Percentiles rank a stretch among this genome's conserved stretches.
Conservation (phyloP, 2,329 filamentous ascomycete genomes). For the Alternaria alternata region DNA sequence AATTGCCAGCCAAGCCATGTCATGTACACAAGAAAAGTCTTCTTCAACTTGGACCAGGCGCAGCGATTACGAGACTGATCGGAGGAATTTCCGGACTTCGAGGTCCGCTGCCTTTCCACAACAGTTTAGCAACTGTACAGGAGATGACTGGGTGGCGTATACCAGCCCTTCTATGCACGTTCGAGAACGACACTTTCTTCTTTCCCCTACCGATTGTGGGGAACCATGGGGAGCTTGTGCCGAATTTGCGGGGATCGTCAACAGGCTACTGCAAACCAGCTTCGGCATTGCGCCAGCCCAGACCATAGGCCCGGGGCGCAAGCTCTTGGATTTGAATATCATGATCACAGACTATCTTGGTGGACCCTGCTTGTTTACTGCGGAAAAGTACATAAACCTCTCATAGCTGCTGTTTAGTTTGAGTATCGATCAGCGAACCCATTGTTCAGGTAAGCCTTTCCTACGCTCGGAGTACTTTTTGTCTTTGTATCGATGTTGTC, state of each 20-base stretch:
- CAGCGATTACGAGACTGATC: conserved; percentile 2
- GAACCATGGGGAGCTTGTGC: conserved; percentile 22
- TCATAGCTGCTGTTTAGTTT: conserved; percentile 8
- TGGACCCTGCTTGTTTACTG: conserved; percentile 13
- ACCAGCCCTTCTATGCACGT: conserved; percentile 15
- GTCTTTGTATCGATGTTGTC: neutral
- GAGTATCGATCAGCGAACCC: conserved; percentile 10
- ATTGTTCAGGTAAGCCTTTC: conserved; percentile 6
- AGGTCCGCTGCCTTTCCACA: conserved; percentile 10
- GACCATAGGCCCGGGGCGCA: conserved; percentile 20
- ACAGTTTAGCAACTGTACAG: neutral
- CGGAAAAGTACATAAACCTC: conserved; percentile 26
- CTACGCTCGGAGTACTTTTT: neutral
- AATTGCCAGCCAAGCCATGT: conserved; percentile 22
- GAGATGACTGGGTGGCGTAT: conserved; percentile 19
- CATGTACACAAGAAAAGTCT: conserved; percentile 18
- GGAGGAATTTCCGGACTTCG: conserved; percentile 14
- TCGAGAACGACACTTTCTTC: conserved; percentile 28
- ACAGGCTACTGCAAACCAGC: conserved; percentile 27
- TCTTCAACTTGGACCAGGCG: conserved; percentile 10
- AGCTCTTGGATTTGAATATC: conserved; percentile 18
- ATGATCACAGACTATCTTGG: conserved; percentile 25
- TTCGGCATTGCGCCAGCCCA: conserved; percentile 21
- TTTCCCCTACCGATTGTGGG: conserved; percentile 21
- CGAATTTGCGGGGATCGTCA: conserved; percentile 32